Evolutionary conservation across 2,329 filamentous ascomycete genomes (phyloP), one percentile per base, ranked within the genome.

Genomic region (Corynespora cassiicola): DNA sequence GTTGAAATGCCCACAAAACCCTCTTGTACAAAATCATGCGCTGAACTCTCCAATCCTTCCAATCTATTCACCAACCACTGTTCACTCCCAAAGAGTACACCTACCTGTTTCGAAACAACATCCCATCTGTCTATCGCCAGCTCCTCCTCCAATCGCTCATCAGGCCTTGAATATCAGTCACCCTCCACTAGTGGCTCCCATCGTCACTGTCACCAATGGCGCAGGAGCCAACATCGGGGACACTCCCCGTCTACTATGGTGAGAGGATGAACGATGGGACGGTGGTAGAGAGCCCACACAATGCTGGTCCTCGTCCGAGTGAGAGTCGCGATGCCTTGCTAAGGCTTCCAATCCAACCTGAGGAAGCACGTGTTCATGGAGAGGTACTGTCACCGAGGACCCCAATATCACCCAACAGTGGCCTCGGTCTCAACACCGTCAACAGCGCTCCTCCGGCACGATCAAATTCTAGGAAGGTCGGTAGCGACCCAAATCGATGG

Each of bases 181-280:
- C n/a, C n/a, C n/a, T n/a, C n/a, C n/a, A n/a, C n/a, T n/a, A n/a
- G n/a, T n/a, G n/a, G n/a, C n/a, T n/a, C n/a, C n/a, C n/a, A n/a
- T n/a, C n/a, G n/a, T n/a, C n/a, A n/a, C n/a, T n/a, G n/a, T n/a
- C 29, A 39, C 26, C 50, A 45, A 63, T 63, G 60, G 54, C 60
- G 39, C 32, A 47, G 12, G 42, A 34, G 22, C 43, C 34, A 9
- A 17, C 23, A 6, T 31, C 42, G 18, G 55, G 37, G 8, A 19
- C 54, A 8, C 42, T 62, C 15, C 60, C 60, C 16, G 47, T 53
- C 9, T 64, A 52, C 36, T 60, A 66, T 31, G 60, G 60, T 5
- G 56, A 65, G 30, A 49, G 47, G 24, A 50, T 63, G 36, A 43
- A 54, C 32, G 57, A 65, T 40, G 60, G 55, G 7, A 56, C 60